Conservation (phyloP, 2,329 filamentous ascomycete species). For the Cercospora janseana region DNA sequence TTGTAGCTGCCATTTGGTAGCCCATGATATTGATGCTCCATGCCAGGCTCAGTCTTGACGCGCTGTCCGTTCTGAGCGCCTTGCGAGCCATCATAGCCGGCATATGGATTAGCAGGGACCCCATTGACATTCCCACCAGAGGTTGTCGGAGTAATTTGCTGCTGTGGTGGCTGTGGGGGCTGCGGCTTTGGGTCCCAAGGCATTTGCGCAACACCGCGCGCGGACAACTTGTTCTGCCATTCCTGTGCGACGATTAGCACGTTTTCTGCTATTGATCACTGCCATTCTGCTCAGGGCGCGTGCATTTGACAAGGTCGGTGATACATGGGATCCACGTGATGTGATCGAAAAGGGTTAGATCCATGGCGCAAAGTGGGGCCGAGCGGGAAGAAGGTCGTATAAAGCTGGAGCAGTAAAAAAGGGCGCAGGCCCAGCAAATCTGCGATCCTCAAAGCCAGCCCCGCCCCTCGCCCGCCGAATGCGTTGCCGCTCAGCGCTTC, state of each 20-base stretch:
- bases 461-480: constrained; percentile 42
- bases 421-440: constrained; percentile 41
- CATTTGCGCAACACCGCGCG: constrained; percentile 80
- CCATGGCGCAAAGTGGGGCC: constrained; percentile 21
- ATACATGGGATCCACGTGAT: constrained; percentile 27
- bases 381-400: constrained; percentile 38
- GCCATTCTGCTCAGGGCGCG: not conserved
- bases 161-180: constrained; percentile 44
- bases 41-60: constrained; percentile 55
- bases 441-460: constrained; percentile 43
- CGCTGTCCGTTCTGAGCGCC: constrained; percentile 42
- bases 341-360: constrained; percentile 39
- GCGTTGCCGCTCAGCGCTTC: too few species aligned
- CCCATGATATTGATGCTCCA: constrained; percentile 35
- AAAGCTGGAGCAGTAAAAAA: constrained; percentile 48
- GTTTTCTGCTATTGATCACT: not conserved
- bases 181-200: constrained; percentile 92
- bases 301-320: not conserved
- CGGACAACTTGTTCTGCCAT: constrained; percentile 90
- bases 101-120: constrained; percentile 25
- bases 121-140: constrained; percentile 25
- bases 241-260: constrained; percentile 55
- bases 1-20: constrained; percentile 32
- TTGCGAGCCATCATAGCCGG: constrained; percentile 31
- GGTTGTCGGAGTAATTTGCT: constrained; percentile 36